Conservation (phyloP, 2,329 filamentous ascomycete genomes). For the Pestalotiopsis sp. region DNA sequence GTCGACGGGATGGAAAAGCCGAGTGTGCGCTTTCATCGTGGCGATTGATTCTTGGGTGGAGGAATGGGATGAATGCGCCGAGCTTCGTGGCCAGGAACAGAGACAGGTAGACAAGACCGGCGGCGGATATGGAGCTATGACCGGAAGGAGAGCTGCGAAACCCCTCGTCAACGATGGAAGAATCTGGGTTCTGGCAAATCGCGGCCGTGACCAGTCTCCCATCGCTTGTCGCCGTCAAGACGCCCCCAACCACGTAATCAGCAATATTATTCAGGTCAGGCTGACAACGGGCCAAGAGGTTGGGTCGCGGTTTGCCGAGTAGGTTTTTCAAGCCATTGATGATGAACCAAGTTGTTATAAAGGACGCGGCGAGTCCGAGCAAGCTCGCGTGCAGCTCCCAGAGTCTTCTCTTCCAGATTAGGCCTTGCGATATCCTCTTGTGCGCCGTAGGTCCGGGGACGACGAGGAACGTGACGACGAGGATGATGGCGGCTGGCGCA, state of each 20-base stretch:
- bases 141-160: not conserved
- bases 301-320: not conserved
- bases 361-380: not conserved
- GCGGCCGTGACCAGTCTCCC: not conserved
- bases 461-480: not conserved
- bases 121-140: not conserved
- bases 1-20: not conserved
- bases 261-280: not conserved
- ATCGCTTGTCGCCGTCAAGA: not conserved
- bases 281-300: not conserved
- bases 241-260: not conserved
- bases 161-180: not conserved
- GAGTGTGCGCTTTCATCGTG: not conserved
- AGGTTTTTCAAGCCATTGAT: not conserved
- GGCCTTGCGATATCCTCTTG: not conserved
- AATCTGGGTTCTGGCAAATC: not conserved
- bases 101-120: not conserved
- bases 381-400: conserved; percentile 1
- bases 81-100: not conserved
- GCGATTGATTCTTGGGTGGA: not conserved
- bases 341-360: not conserved
- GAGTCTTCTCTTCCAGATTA: not conserved
- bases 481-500: not conserved
- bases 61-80: not conserved
- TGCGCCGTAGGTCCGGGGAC: not conserved